phyloP scores from a whole-genome alignment of 2,329 filamentous ascomycete genomes.

The Fusarium nanum region DNA sequence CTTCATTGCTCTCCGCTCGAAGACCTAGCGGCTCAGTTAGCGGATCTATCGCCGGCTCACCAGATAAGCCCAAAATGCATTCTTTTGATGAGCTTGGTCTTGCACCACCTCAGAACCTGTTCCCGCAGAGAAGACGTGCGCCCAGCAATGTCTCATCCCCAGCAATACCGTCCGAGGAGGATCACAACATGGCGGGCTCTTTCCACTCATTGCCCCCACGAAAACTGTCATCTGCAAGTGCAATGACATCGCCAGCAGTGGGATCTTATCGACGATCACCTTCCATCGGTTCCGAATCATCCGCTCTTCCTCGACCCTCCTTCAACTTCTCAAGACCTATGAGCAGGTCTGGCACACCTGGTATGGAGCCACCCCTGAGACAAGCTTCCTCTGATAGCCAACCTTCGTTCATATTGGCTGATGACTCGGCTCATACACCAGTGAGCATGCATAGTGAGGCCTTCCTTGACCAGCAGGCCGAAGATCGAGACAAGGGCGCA shows the following conservation, averaged over 20 bases:
- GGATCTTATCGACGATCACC: conserved; percentile 79
- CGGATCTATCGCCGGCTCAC: conserved; percentile 54
- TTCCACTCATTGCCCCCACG: conserved; percentile 75
- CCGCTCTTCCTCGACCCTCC: conserved; percentile 76
- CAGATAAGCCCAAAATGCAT: conserved; percentile 58
- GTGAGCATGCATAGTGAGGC: conserved; percentile 78
- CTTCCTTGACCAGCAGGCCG: conserved; percentile 66
- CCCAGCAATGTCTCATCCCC: conserved; percentile 73
- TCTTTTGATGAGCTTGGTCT: conserved; percentile 65
- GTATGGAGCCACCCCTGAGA: conserved; percentile 67
- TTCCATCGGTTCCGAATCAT: conserved; percentile 85
- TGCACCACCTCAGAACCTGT: conserved; percentile 62
- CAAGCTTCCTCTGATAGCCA: conserved; percentile 77
- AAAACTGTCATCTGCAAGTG: conserved; percentile 79
- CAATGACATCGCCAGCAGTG: conserved; percentile 66
- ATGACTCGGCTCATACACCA: conserved; percentile 75
- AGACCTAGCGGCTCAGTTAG: conserved; percentile 41
- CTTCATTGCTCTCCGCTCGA: conserved; percentile 52
- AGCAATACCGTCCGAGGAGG: conserved; percentile 76
- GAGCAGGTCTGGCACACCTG: conserved; percentile 75
- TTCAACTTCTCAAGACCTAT: conserved; percentile 96
- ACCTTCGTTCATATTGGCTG: conserved; percentile 70
- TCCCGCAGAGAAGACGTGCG: conserved; percentile 59
- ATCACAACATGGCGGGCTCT: conserved; percentile 67
- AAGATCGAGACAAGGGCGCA: conserved; percentile 64